Evolutionary conservation across 805 yeast species (phyloP), one percentile per base, ranked within the genome.

Genomic region (Metschnikowia vanudenii): DNA sequence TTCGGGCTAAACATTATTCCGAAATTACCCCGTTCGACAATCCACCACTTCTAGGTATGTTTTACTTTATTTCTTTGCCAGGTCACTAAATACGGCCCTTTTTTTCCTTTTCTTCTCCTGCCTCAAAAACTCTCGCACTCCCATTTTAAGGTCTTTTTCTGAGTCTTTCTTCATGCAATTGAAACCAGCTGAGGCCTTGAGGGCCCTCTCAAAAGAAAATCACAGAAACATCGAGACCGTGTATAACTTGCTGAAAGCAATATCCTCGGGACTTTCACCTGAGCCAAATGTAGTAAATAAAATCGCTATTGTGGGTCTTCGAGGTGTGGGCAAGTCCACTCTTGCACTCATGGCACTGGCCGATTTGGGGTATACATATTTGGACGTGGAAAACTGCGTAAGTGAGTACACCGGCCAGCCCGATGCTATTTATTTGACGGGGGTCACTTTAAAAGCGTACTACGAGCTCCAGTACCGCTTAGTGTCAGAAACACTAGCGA

Each of bases 241-340:
- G 17, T 30, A 13, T 16, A 19, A 29, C 5, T 30, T 29, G 36
- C 42, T 39, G 42, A 19, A 30, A 19, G n/a, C 35, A 16, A 12
- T 19, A 30, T 30, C 33, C 17, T 4, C 14, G 17, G 33, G 17
- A 14, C 33, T 30, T 30, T 10, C 33, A 4, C 17, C 19, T 10
- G 24, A 22, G 13, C 46, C 46, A 12, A 18, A 39, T 4, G 17
- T 22, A n/a, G n/a, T 30, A 4, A 22, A 31, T 36, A 29, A 26
- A 1, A 43, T 53, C 17, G 49, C 55, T 10, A 41, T 56, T 11
- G 48, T 52, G 3, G 59, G 59, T 10, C 47, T 54, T 11, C 47
- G 59, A 34, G 59, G 59, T 3, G 56, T 49, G 13, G 59, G 59
- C 8, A 56, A 52, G 38, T 52, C 58, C 14, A 56, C 56, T 4